Evolutionary conservation across 192 early-diverging fungal genomes (phyloP).

Genomic region (Pecoramyces ruminantium): DNA sequence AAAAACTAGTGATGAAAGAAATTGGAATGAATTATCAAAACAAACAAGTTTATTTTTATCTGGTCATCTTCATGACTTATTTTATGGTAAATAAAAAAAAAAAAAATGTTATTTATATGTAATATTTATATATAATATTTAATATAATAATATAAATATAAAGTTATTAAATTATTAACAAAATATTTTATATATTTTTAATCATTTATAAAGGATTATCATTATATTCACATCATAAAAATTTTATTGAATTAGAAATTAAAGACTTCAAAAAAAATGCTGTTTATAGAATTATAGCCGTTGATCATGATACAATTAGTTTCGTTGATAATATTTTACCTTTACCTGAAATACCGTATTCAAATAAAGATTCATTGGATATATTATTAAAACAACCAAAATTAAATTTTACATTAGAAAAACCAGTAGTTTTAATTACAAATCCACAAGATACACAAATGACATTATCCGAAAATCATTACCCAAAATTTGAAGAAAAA

Average conservation of each 20-base stretch:
- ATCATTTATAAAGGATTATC: background rate
- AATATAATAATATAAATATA: no score
- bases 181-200: no score
- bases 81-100: background rate
- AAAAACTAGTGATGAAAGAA: conserved; percentile 26
- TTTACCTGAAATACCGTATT: conserved; percentile 35
- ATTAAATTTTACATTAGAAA: background rate
- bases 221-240: background rate
- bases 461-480: conserved; percentile 39
- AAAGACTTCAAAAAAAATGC: conserved; percentile 82
- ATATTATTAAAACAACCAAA: background rate
- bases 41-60: background rate
- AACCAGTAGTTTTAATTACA: conserved; percentile 65
- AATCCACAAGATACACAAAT: conserved; percentile 78
- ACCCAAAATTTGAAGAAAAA: conserved; percentile 45
- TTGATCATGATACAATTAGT: conserved; percentile 76
- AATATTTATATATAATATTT: no score
- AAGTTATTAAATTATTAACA: no score
- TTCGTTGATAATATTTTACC: conserved; percentile 60
- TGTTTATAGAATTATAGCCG: conserved; percentile 62
- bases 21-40: background rate
- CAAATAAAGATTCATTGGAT: background rate
- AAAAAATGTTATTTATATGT: background rate
- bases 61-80: background rate
- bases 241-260: conserved; percentile 58